Evolutionary conservation across 2,329 filamentous ascomycete species (phyloP), one percentile per base, ranked within the genome.

Genomic region (Aaosphaeria arxii): DNA sequence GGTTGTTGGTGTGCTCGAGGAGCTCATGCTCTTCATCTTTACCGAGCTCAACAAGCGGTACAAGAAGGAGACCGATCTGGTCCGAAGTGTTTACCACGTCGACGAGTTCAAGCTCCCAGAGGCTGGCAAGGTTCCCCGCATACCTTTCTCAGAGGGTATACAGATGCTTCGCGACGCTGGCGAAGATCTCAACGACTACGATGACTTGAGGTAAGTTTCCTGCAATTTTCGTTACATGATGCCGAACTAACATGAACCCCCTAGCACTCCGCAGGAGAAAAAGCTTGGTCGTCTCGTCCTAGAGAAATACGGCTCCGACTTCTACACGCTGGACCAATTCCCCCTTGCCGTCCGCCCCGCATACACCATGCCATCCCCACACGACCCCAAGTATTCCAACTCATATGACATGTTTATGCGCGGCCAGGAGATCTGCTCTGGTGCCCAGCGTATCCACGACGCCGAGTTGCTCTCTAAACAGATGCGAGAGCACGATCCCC

Each of bases 301-400:
- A 48, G 81, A 89, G 61, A 96, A 96, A 75, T 96, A 87, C 80
- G 83, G 87, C 67, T 94, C 91, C 51, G 94, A 99, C 75, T 97
- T 97, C 76, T 97, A 96, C 76, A 86, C 95, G 24, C 82, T 99
- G 53, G 92, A 97, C 78, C 94, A 97, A 74, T 99, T 96, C 79
- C 94, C 94, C 40, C 85, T 94, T 71, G 78, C 79, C 35, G 89
- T 94, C 17, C 84, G 94, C 30, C 92, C 92, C 5, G 96, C 96
- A 74, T 97, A 96, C 74, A 91, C 92, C 52, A 89, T 92, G 76
- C 84, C 88, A 46, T 88, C 67, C 32, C 70, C 74, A 36, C 36
- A 54, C 35, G 64, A 72, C 56, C 61, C 72, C 5, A 58, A 77
- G 71, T 75, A 75, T 59, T 74, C 78, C 40, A 85, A 86, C 73